Evolutionary conservation across 495 filamentous ascomycete genomes (phyloP).

Genomic region (Hypoxylon fuscum): DNA sequence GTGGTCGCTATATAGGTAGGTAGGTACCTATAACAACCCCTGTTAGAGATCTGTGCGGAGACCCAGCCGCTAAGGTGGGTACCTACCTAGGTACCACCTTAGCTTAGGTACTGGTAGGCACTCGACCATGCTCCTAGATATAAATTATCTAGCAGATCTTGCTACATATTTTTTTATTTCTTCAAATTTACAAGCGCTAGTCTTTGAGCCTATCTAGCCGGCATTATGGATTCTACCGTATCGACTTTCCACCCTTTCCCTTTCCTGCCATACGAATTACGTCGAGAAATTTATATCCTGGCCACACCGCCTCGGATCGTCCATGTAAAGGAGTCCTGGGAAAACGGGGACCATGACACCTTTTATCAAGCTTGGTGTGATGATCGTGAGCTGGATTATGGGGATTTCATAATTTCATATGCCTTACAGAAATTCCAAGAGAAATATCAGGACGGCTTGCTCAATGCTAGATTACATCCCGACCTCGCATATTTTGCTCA

Average conservation of each 20-base stretch:
- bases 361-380: not conserved
- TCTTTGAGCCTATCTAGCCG: not conserved
- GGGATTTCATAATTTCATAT: not conserved
- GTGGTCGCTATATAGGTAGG: no score
- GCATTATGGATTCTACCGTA: not conserved
- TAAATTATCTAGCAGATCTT: no score
- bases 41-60: no score
- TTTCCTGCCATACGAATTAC: slow-evolving; percentile 7
- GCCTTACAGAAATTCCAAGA: not conserved
- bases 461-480: slow-evolving; percentile 7
- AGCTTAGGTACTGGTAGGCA: no score
- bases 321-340: slow-evolving; percentile 4
- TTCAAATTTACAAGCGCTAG: no score
- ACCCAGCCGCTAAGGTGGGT: no score
- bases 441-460: not conserved
- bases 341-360: not conserved
- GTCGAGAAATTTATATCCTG: slow-evolving; percentile 14
- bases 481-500: slow-evolving; percentile 12
- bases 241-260: slow-evolving; percentile 6
- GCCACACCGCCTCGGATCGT: slow-evolving; percentile 20
- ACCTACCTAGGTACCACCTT: no score
- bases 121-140: no score
- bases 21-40: no score
- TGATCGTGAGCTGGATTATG: not conserved
- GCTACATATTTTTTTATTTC: no score